A percentile compares a stretch with the other conserved stretches of the same genome.
Evolutionary conservation across 139 green algal species (phyloP).

Genomic region (Nannochloris sp.): DNA sequence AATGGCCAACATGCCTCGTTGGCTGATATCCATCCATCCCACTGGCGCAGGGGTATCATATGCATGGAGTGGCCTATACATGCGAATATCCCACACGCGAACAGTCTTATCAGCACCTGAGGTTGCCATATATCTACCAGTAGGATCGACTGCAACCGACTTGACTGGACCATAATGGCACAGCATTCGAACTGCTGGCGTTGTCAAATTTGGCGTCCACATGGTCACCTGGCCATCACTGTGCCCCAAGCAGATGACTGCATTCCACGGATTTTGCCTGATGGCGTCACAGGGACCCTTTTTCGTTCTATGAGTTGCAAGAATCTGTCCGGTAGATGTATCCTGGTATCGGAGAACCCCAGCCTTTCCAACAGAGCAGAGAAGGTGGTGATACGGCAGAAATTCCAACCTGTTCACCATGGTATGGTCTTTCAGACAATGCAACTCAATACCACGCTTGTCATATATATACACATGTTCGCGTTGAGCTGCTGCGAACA

Average conservation of each 20-base stretch:
- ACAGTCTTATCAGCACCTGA: slow-evolving; percentile 72
- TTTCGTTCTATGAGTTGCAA: slow-evolving; percentile 73
- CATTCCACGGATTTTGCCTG: slow-evolving; percentile 85
- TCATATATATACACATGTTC: slow-evolving; percentile 98
- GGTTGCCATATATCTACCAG: slow-evolving; percentile 79
- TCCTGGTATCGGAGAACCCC: slow-evolving; percentile 89
- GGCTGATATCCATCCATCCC: slow-evolving; percentile 74
- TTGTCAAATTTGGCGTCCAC: slow-evolving; percentile 92
- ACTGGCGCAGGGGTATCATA: slow-evolving; percentile 75
- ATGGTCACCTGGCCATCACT: slow-evolving; percentile 79
- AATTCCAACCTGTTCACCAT: slow-evolving; percentile 67
- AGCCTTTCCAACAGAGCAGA: slow-evolving; percentile 65
- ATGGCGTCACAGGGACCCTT: slow-evolving; percentile 70
- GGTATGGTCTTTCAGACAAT: slow-evolving; percentile 79
- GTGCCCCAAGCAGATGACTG: slow-evolving; percentile 76
- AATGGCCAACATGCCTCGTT: slow-evolving; percentile 83
- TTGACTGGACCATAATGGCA: slow-evolving; percentile 72
- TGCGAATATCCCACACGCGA: slow-evolving; percentile 89
- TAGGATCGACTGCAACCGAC: slow-evolving; percentile 62
- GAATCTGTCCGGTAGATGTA: slow-evolving; percentile 80
- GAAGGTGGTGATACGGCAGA: slow-evolving; percentile 93
- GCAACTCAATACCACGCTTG: slow-evolving; percentile 90
- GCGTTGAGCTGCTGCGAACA: slow-evolving; percentile 91
- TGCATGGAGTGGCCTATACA: slow-evolving; percentile 68
- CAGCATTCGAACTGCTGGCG: slow-evolving; percentile 83